Conservation (phyloP, 2,329 filamentous ascomycete genomes). For the Dactylonectria estremocensis region DNA sequence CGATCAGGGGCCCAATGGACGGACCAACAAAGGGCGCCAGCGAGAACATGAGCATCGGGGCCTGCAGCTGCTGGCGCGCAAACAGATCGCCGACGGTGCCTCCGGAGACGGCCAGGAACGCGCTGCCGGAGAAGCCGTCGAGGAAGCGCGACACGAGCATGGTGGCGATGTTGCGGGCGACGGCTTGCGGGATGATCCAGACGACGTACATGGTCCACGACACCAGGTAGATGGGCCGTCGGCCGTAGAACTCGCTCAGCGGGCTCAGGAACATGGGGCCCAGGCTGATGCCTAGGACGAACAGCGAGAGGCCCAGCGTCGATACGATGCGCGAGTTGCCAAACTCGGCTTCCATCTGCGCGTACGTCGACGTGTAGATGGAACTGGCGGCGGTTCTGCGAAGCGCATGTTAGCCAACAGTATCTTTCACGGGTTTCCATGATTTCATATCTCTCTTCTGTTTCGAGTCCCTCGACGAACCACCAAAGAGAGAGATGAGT, state of each 20-base stretch:
- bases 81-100: slow-evolving; percentile 91
- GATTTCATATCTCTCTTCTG: not conserved
- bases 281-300: slow-evolving; percentile 81
- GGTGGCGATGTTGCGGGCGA: slow-evolving; percentile 85
- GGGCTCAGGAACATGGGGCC: slow-evolving; percentile 76
- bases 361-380: slow-evolving; percentile 90
- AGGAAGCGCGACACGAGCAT: slow-evolving; percentile 86
- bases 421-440: no score
- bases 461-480: slow-evolving; percentile 3
- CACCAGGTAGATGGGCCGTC: slow-evolving; percentile 83
- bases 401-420: not conserved
- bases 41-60: slow-evolving; percentile 88
- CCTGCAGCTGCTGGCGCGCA: slow-evolving; percentile 75
- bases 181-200: slow-evolving; percentile 86
- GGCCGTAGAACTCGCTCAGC: slow-evolving; percentile 84
- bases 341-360: slow-evolving; percentile 83
- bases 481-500: slow-evolving; percentile 15
- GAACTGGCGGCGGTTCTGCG: slow-evolving; percentile 85
- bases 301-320: slow-evolving; percentile 85
- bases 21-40: slow-evolving; percentile 76
- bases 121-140: slow-evolving; percentile 78
- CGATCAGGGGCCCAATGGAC: slow-evolving; percentile 72
- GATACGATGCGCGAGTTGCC: slow-evolving; percentile 79
- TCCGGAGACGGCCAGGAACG: slow-evolving; percentile 82
- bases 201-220: slow-evolving; percentile 83